phyloP scores from a whole-genome alignment of 352 stramenopile genomes.

The Phytopythium montanum region DNA sequence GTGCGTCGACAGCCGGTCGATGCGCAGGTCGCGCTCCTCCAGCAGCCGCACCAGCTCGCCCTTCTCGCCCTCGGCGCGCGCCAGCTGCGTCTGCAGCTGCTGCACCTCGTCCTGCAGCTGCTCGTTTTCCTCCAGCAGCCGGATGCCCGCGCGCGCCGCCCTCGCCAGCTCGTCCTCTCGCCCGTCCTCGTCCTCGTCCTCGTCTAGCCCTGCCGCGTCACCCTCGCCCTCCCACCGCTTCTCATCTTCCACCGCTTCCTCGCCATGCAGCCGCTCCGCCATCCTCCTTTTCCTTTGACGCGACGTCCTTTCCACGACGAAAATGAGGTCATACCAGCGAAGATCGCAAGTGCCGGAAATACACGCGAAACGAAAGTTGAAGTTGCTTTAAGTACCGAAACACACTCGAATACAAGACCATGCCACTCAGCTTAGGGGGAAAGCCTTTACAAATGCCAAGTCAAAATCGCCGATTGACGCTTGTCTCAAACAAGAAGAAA shows the following conservation, averaged over 20 bases:
- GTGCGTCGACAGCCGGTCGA: conserved; percentile 37
- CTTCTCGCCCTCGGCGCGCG: conserved; percentile 32
- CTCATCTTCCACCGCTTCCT: too few species aligned
- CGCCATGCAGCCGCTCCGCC: not conserved
- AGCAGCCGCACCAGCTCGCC: conserved; percentile 30
- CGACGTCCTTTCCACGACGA: not conserved
- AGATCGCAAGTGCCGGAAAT: not conserved
- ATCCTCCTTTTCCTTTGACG: not conserved
- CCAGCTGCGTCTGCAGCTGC: conserved; percentile 40
- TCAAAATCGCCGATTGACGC: not conserved
- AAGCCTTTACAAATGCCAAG: not conserved
- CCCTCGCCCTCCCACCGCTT: not conserved
- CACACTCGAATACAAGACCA: not conserved
- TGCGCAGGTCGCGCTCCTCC: conserved; percentile 32
- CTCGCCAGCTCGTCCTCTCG: conserved; percentile 48
- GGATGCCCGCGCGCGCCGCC: conserved; percentile 60
- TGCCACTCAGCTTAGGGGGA: not conserved
- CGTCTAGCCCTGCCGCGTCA: conserved; percentile 6
- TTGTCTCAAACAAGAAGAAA: conserved; percentile 7
- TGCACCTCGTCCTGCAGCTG: conserved; percentile 57
- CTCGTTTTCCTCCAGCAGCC: conserved; percentile 65
- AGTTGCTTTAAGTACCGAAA: not conserved
- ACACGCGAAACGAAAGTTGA: conserved; percentile 5
- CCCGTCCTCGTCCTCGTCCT: conserved; percentile 23
- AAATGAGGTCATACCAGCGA: not conserved